phyloP scores from a whole-genome alignment of 2,329 filamentous ascomycete species.

The Colletotrichum sp. region DNA sequence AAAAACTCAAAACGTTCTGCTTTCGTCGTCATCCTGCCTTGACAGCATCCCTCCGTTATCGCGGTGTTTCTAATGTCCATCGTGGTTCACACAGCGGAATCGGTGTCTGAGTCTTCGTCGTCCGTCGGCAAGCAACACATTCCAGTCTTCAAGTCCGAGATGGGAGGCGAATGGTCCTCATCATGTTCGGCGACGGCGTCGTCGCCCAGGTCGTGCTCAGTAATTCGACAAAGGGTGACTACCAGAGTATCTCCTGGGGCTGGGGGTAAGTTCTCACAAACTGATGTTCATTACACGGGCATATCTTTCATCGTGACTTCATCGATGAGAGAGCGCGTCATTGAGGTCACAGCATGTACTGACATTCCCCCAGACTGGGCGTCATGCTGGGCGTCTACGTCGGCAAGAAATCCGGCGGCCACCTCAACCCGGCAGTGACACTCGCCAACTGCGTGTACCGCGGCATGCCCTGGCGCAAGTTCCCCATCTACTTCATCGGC shows the following conservation, averaged over 20 bases:
- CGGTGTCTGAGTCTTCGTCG: conserved; percentile 35
- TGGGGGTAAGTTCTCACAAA: conserved; percentile 46
- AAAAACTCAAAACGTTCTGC: not conserved
- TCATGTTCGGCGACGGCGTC: conserved; percentile 74
- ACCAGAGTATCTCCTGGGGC: conserved; percentile 54
- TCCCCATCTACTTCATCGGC: conserved; percentile 70
- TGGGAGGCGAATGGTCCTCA: conserved; percentile 55
- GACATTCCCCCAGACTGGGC: conserved; percentile 50
- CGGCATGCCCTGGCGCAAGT: conserved; percentile 70
- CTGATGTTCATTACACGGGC: not conserved
- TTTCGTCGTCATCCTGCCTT: not conserved
- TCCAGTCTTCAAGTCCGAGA: conserved; percentile 33
- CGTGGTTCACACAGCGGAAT: conserved; percentile 28
- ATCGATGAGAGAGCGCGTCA: not conserved
- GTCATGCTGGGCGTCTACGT: conserved; percentile 74
- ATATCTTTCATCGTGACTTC: not conserved
- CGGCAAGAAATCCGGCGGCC: conserved; percentile 68
- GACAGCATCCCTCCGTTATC: not conserved
- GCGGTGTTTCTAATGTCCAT: conserved; percentile 31
- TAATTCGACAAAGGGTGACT: conserved; percentile 48
- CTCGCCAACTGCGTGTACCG: conserved; percentile 73
- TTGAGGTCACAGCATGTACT: not conserved
- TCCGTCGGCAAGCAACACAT: conserved; percentile 34
- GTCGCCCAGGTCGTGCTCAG: conserved; percentile 73
- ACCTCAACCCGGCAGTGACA: conserved; percentile 75